A percentile compares a stretch with the other conserved stretches of the same genome.
phyloP scores from a whole-genome alignment of 1,284 basidiomycete species.

The Afroboletus lepidellus region DNA sequence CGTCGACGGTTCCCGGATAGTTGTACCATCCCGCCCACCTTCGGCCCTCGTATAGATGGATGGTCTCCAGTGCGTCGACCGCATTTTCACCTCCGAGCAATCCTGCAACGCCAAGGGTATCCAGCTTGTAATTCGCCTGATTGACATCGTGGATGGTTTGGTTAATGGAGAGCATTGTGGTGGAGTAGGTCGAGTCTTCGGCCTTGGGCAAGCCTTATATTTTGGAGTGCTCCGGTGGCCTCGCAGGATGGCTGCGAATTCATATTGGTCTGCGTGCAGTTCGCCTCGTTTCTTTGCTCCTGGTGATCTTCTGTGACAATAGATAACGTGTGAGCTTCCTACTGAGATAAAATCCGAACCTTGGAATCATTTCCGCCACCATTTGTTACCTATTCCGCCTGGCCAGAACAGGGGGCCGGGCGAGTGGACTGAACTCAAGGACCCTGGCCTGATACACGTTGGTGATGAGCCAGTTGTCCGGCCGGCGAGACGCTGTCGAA shows the following conservation, averaged over 20 bases:
- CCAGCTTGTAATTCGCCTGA: slow-evolving; percentile 20
- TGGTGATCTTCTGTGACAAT: neutral
- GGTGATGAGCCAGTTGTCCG: too few species aligned
- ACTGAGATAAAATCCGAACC: neutral
- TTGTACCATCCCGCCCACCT: slow-evolving; percentile 37
- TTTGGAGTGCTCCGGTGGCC: neutral
- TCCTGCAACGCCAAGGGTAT: slow-evolving; percentile 27
- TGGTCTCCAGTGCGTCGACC: slow-evolving; percentile 30
- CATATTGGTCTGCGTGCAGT: neutral
- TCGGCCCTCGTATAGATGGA: slow-evolving; percentile 30
- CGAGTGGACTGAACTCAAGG: too few species aligned
- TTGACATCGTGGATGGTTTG: slow-evolving; percentile 17
- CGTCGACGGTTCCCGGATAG: slow-evolving; percentile 29
- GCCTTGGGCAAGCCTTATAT: slow-evolving; percentile 14
- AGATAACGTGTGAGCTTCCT: neutral
- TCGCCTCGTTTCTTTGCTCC: neutral
- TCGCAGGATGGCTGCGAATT: neutral
- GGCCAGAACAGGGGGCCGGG: too few species aligned
- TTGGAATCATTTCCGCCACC: neutral
- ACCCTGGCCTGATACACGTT: too few species aligned
- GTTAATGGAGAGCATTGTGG: slow-evolving; percentile 14
- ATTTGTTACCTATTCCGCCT: too few species aligned
- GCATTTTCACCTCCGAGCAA: slow-evolving; percentile 33
- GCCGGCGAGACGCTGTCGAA: too few species aligned
- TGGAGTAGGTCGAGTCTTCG: neutral